phyloP scores from a whole-genome alignment of 305 asterid genomes.

The Striga hermonthica region DNA sequence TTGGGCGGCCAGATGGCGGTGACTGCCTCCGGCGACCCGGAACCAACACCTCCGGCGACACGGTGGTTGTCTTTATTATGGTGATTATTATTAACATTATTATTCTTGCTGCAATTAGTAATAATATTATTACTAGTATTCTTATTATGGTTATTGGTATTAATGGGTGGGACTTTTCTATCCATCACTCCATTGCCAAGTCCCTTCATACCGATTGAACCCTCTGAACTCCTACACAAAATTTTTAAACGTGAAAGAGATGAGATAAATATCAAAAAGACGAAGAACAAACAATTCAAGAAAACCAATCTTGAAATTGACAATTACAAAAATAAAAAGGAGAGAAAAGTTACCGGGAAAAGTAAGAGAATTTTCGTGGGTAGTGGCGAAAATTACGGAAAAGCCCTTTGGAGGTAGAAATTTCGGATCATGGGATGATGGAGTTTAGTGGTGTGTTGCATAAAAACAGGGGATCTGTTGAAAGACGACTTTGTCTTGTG shows the following conservation, averaged over 20 bases:
- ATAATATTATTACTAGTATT: constrained; percentile 26
- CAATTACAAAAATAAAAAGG: constrained; percentile 8
- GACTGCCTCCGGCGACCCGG: constrained; percentile 54
- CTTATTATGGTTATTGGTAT: constrained; percentile 27
- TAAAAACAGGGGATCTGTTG: not conserved
- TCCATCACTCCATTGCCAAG: constrained; percentile 69
- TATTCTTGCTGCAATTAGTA: constrained; percentile 29
- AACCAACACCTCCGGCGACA: constrained; percentile 55
- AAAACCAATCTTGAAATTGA: constrained; percentile 22
- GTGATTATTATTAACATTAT: constrained; percentile 28
- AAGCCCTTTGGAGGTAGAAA: constrained; percentile 30
- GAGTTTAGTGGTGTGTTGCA: constrained; percentile 5
- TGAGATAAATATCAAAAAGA: not conserved
- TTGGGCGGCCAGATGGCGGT: constrained; percentile 74
- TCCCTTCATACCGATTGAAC: constrained; percentile 65
- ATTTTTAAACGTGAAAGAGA: not conserved
- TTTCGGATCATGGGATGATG: constrained; percentile 32
- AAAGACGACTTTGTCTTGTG: not conserved
- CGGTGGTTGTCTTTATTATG: constrained; percentile 35
- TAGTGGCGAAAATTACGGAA: constrained; percentile 33
- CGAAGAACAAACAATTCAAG: constrained; percentile 8
- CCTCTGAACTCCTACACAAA: constrained; percentile 62
- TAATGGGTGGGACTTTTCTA: constrained; percentile 41
- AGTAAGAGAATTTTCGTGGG: constrained; percentile 24
- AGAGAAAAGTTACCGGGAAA: not conserved